Conservation (phyloP, 2,329 filamentous ascomycete genomes). For the Blastomyces percursus region DNA sequence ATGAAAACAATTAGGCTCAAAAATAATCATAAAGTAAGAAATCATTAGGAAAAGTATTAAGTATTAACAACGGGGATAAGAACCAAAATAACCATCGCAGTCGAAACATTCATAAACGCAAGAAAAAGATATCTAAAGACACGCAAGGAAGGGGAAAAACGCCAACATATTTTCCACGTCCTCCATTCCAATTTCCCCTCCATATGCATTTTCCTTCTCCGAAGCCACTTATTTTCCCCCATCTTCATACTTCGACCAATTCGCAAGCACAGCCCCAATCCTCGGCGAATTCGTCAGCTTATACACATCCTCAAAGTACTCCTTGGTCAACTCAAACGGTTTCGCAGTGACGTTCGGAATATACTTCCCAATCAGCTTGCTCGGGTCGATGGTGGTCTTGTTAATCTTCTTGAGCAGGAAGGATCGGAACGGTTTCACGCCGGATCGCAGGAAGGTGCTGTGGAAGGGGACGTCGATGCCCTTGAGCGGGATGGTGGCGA, state of each 20-base stretch:
- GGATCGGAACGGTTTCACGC: constrained; percentile 96
- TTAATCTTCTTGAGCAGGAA: constrained; percentile 99
- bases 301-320: constrained; percentile 99
- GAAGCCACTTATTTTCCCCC: constrained; percentile 6
- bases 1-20: neutral
- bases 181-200: neutral
- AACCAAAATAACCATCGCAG: neutral
- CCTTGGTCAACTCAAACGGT: constrained; percentile 91
- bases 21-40: neutral
- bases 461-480: constrained; percentile 99
- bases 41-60: neutral
- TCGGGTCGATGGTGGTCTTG: constrained; percentile 95
- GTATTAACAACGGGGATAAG: neutral
- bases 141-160: neutral
- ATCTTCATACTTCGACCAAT: constrained; percentile 64
- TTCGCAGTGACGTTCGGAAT: constrained; percentile 96
- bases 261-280: constrained; percentile 54
- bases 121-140: neutral
- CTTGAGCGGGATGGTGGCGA: constrained; percentile 90
- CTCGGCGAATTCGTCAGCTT: constrained; percentile 68
- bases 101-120: constrained; percentile 1
- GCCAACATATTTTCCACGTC: neutral
- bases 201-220: no score
- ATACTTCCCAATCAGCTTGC: constrained; percentile 95
- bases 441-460: constrained; percentile 92